Conservation (phyloP, 83 land plant genomes). For the Picea mariana region DNA sequence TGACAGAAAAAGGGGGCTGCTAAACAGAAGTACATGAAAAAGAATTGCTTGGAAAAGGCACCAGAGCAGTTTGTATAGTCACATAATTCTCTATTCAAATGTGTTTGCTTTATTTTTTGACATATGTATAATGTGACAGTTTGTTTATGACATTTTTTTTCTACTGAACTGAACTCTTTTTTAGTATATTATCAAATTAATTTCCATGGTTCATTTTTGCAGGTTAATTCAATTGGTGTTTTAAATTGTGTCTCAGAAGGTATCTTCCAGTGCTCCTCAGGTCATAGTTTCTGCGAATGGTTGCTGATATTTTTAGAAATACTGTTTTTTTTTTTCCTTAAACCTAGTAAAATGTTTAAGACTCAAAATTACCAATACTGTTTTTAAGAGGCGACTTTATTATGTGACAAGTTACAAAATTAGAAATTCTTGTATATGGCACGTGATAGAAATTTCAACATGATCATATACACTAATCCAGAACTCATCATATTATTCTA, state of each 20-base stretch:
- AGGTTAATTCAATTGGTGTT: background rate
- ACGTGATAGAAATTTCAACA: background rate
- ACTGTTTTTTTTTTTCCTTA: too few relatives aligned
- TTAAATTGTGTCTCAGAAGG: too few relatives aligned
- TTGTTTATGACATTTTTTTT: background rate
- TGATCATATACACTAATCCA: background rate
- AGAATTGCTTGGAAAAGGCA: background rate
- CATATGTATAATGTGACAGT: background rate
- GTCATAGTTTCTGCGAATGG: too few relatives aligned
- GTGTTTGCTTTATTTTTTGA: background rate
- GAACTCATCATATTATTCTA: background rate
- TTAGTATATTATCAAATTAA: background rate
- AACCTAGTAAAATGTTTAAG: too few relatives aligned
- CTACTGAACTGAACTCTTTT: background rate
- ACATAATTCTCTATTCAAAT: background rate
- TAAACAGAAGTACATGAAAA: background rate
- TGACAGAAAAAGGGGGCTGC: background rate
- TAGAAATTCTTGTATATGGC: too few relatives aligned
- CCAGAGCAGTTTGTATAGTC: background rate
- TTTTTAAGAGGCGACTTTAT: too few relatives aligned
- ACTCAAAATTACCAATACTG: too few relatives aligned
- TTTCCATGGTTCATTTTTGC: background rate
- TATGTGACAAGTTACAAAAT: too few relatives aligned
- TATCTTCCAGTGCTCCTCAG: too few relatives aligned
- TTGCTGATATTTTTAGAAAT: too few relatives aligned